Conservation (phyloP, 1,139 yeast species). For the Scheffersomyces parashehatae region DNA sequence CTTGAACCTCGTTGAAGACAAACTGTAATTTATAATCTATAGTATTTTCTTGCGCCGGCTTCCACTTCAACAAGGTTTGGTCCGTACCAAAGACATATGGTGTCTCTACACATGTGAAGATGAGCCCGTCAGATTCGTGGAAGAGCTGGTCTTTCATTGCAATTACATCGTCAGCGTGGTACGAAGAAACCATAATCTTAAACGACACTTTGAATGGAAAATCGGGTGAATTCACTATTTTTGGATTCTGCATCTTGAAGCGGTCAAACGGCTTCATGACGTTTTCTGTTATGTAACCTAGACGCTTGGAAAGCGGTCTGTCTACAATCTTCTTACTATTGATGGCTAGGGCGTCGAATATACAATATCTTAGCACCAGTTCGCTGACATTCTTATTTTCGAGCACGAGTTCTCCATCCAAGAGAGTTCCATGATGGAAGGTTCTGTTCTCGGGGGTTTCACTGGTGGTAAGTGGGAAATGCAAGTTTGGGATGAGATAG, state of each 20-base stretch:
- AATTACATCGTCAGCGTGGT: slow-evolving; percentile 76
- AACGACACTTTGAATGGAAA: slow-evolving; percentile 85
- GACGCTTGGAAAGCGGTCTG: slow-evolving; percentile 72
- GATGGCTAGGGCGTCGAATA: slow-evolving; percentile 87
- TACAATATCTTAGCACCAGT: slow-evolving; percentile 65
- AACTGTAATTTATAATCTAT: slow-evolving; percentile 80
- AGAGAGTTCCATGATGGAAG: slow-evolving; percentile 80
- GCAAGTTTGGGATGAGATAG: slow-evolving; percentile 76
- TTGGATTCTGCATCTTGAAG: slow-evolving; percentile 67
- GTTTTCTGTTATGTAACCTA: slow-evolving; percentile 83
- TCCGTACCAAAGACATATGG: slow-evolving; percentile 92
- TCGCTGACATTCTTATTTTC: slow-evolving; percentile 55
- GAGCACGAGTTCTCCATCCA: slow-evolving; percentile 86
- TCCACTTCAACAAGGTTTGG: slow-evolving; percentile 83
- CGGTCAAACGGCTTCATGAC: slow-evolving; percentile 81
- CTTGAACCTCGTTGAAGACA: slow-evolving; percentile 65
- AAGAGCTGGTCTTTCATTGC: slow-evolving; percentile 70
- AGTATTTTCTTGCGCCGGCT: slow-evolving; percentile 93
- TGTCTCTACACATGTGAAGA: slow-evolving; percentile 86
- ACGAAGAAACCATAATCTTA: slow-evolving; percentile 85
- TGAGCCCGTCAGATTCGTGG: slow-evolving; percentile 91
- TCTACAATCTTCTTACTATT: slow-evolving; percentile 72
- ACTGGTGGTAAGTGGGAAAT: slow-evolving; percentile 63
- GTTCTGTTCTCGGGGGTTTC: slow-evolving; percentile 54
- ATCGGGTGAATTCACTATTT: slow-evolving; percentile 60